phyloP scores from a whole-genome alignment of 2,329 filamentous ascomycete genomes.

The Didymella segeticola region DNA sequence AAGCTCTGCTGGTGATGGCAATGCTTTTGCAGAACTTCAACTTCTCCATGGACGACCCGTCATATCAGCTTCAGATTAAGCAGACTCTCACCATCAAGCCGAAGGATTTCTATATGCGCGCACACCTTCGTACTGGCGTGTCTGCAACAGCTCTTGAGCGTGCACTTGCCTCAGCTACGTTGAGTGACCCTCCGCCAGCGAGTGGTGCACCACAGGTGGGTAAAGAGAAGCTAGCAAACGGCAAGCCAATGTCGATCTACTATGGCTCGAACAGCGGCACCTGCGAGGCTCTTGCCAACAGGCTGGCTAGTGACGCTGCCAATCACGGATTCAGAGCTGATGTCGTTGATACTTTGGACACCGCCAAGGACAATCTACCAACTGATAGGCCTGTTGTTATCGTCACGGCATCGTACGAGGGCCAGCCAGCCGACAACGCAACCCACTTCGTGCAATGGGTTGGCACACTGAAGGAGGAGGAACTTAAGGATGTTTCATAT shows the following conservation, averaged over 20 bases:
- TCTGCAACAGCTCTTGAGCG: constrained; percentile 43
- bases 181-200: constrained; percentile 23
- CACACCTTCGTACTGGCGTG: constrained; percentile 40
- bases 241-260: constrained; percentile 45
- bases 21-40: constrained; percentile 56
- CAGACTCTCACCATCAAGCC: constrained; percentile 56
- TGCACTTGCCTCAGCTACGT: constrained; percentile 29
- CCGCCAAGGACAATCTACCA: constrained; percentile 42
- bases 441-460: constrained; percentile 53
- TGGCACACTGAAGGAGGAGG: constrained; percentile 32
- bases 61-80: constrained; percentile 54
- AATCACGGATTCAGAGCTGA: constrained; percentile 47
- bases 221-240: constrained; percentile 24
- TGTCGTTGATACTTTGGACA: constrained; percentile 46
- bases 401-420: constrained; percentile 53
- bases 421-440: constrained; percentile 53
- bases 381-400: constrained; percentile 49
- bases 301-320: constrained; percentile 45
- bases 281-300: constrained; percentile 51
- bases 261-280: constrained; percentile 53
- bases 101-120: constrained; percentile 49
- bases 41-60: constrained; percentile 52
- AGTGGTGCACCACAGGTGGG: constrained; percentile 12
- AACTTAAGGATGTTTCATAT: constrained; percentile 46
- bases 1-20: constrained; percentile 55